Evolutionary conservation across 768 basidiomycete species (phyloP), one percentile per base, ranked within the genome.

Genomic region (Leccinellum luteum): DNA sequence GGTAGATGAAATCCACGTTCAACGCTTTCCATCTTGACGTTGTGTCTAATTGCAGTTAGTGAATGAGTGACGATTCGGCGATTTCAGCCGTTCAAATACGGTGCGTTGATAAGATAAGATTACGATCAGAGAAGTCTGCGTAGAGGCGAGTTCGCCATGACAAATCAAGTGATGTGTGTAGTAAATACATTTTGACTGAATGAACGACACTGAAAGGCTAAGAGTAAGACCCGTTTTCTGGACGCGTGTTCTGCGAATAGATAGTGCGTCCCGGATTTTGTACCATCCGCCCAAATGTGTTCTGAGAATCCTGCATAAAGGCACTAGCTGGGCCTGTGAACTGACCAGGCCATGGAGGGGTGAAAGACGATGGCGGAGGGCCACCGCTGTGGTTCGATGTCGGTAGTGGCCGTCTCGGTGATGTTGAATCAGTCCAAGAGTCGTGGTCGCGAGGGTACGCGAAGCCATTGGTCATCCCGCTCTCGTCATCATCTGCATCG

Each of bases 201-300:
- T 52, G 57, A 35, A 59, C 30, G 32, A 51, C n/a, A 54, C 19
- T 53, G 53, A 38, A 55, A 43, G 41, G 49, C 58, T 61, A 72
- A 56, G 64, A 63, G 48, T 63, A 71, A 34, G 69, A 58, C 27
- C 67, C 67, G 17, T 64, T 71, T 56, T 77, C 77, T 49, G 73
- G 67, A 56, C 69, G 73, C 43, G 76, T 69, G 47, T 73, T 72
- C 63, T 84, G 83, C 47, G 84, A 82, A 68, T 86, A 85, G 60
- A 86, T 85, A 30, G 85, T 86, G 62, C 84, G 83, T 56, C 84
- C 85, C 3, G 81, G 77, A 56, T 82, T 83, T 65, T 79, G 77
- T 56, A 45, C 72, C 61, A 64, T 60, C 54, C 74, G 74, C 43
- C 75, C 75, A 65, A 81, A 79, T 6, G 78, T 5, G 56, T 12